phyloP scores from a whole-genome alignment of 2,329 filamentous ascomycete species.

The Colletotrichum aenigma region DNA sequence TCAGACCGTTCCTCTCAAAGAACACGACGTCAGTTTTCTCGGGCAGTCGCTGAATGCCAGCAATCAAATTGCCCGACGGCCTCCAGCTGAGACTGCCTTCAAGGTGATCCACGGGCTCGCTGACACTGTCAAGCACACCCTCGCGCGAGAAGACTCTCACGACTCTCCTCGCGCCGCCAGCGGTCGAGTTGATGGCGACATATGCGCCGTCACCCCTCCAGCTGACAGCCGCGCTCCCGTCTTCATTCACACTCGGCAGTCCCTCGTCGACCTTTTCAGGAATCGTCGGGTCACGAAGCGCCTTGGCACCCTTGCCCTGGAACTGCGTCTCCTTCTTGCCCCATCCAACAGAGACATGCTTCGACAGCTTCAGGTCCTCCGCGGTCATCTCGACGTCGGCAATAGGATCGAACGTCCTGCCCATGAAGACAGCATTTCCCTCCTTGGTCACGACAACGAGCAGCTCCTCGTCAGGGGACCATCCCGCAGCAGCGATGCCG shows the following conservation, averaged over 20 bases:
- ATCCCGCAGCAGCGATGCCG: constrained; percentile 86
- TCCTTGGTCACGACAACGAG: constrained; percentile 82
- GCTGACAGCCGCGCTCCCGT: constrained; percentile 74
- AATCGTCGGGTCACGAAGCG: constrained; percentile 90
- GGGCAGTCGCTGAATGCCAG: constrained; percentile 76
- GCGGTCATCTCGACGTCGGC: constrained; percentile 73
- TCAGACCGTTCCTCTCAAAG: constrained; percentile 95
- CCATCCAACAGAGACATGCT: constrained; percentile 96
- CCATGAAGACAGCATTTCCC: constrained; percentile 88
- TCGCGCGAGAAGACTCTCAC: constrained; percentile 92
- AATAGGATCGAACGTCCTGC: constrained; percentile 84
- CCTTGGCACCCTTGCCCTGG: constrained; percentile 85
- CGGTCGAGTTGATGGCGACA: constrained; percentile 84
- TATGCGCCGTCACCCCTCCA: constrained; percentile 96
- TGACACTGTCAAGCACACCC: constrained; percentile 88
- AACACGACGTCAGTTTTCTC: constrained; percentile 84
- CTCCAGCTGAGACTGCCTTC: constrained; percentile 89
- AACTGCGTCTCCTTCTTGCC: constrained; percentile 99
- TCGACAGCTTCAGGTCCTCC: constrained; percentile 85
- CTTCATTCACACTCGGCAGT: constrained; percentile 74
- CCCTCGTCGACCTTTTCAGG: constrained; percentile 92
- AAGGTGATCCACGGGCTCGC: constrained; percentile 92
- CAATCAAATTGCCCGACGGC: constrained; percentile 87
- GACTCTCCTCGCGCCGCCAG: constrained; percentile 71
- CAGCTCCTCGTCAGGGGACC: constrained; percentile 95